A percentile compares a stretch with the other conserved stretches of the same genome.
Evolutionary conservation across 805 yeast species (phyloP).

Genomic region (Starmerella vitae): DNA sequence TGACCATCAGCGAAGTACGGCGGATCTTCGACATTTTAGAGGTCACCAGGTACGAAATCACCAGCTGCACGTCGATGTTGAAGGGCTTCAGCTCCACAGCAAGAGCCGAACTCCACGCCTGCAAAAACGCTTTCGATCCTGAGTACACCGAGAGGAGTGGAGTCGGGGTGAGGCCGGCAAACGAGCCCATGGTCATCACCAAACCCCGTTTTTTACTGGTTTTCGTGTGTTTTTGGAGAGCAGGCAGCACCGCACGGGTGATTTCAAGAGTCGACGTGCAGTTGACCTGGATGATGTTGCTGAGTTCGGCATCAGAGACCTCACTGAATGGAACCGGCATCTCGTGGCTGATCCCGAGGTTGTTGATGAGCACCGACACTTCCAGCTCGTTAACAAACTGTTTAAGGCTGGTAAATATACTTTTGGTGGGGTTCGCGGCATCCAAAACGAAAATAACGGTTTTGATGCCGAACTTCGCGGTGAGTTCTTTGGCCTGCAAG

Average conservation of each 20-base stretch:
- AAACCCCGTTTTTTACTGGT: conserved; percentile 39
- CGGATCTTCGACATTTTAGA: conserved; percentile 92
- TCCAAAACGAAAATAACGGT: conserved; percentile 66
- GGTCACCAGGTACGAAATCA: conserved; percentile 78
- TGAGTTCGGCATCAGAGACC: conserved; percentile 60
- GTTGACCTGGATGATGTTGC: conserved; percentile 72
- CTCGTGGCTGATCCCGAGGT: conserved; percentile 89
- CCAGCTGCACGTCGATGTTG: conserved; percentile 73
- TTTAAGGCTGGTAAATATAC: conserved; percentile 42
- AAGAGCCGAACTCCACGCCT: conserved; percentile 80
- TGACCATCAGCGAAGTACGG: conserved; percentile 60
- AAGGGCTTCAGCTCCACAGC: conserved; percentile 64
- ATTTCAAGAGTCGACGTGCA: conserved; percentile 70
- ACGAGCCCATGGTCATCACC: conserved; percentile 89
- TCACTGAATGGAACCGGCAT: conserved; percentile 89
- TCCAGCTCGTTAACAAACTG: conserved; percentile 30
- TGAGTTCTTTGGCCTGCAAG: conserved; percentile 48
- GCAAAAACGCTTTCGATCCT: conserved; percentile 91
- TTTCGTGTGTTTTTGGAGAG: conserved; percentile 43
- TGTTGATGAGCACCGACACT: conserved; percentile 69
- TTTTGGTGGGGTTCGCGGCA: conserved; percentile 48
- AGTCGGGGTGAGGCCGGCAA: conserved; percentile 86
- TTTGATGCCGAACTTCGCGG: conserved; percentile 43
- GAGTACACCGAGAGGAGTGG: conserved; percentile 88
- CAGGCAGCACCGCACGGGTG: conserved; percentile 67